These are phyloP conservation scores for Ceratocystis eucalypticola DNA, from an alignment of 2,329 filamentous ascomycete genomes.

Conservation along the genomic window DNA sequence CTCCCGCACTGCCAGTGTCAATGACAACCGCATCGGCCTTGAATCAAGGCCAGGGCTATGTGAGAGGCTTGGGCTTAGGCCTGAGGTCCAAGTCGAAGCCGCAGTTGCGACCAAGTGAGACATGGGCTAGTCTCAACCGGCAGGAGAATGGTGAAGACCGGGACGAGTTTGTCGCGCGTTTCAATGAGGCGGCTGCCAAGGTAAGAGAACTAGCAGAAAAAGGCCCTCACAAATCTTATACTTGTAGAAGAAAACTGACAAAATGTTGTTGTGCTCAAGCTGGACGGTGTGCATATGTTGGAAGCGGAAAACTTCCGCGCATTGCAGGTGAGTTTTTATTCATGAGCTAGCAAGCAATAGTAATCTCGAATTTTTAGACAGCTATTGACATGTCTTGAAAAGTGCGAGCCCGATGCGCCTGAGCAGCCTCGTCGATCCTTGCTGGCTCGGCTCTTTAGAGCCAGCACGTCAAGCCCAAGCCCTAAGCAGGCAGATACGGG, in stretches of 20 bases:
- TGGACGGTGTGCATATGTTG: slow-evolving; percentile 41
- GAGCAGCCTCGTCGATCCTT: slow-evolving; percentile 19
- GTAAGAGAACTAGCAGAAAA: slow-evolving; percentile 26
- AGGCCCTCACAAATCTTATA: neutral
- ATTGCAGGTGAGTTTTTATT: slow-evolving; percentile 25
- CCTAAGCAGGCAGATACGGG: slow-evolving; percentile 6
- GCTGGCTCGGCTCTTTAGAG: slow-evolving; percentile 16
- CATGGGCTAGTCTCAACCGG: slow-evolving; percentile 16
- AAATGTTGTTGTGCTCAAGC: neutral
- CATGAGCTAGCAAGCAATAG: neutral
- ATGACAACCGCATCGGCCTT: slow-evolving; percentile 4
- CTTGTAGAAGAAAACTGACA: neutral
- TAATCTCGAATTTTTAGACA: neutral
- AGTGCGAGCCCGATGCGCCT: slow-evolving; percentile 19
- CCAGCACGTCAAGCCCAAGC: neutral
- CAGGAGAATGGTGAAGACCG: slow-evolving; percentile 37
- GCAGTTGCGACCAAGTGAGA: slow-evolving; percentile 17
- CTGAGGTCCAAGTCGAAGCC: slow-evolving; percentile 13
- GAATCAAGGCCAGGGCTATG: neutral
- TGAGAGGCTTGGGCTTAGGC: slow-evolving; percentile 7
- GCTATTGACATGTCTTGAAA: slow-evolving; percentile 19
- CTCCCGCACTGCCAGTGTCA: slow-evolving; percentile 15
- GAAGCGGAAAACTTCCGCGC: slow-evolving; percentile 28
- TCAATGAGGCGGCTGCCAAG: slow-evolving; percentile 47
- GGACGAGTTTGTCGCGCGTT: slow-evolving; percentile 39